Base-by-base conservation (phyloP, 345 rosid species). In the Acer negundo region DNA sequence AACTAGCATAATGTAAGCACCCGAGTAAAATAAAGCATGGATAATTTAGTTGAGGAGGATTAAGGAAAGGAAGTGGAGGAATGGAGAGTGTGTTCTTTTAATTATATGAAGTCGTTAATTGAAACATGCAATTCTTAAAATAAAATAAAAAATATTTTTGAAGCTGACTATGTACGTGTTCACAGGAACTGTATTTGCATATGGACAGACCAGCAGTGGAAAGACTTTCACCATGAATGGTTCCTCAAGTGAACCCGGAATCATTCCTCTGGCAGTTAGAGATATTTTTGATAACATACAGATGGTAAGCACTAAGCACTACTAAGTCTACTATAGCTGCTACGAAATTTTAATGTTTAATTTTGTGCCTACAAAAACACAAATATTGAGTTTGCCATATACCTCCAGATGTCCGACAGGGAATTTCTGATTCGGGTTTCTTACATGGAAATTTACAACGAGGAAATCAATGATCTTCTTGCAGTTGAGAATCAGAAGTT, bases 151-250 rank as follows among this genome's bases (percentile, higher is more conserved):
- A 16, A 31, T 61, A 49, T 53, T 31, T 53, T 64, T 70, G 49
- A 7, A 38, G 67, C 46, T 58, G 10, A 64, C 11, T 15, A 24
- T 38, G 38, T 9, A 3, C 10, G 35, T 12, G 4, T 70, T 51
- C 59, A 2, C 68, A 93, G 99, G 97, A 71, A 94, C 98, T 73
- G 97, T 90, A 38, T 96, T 96, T 91, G 99, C 97, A 17, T 94
- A 96, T 80, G 99, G 99, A 69, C 99, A 94, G 82, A 96, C 99
- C 15, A 96, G 97, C 85, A 96, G 99, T 81, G 99, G 99, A 23
- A 96, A 96, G 80, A 94, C 99, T 20, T 96, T 91, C 77, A 96
- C 99, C 1, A 96, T 96, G 97, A 96, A 93, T 38, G 99, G 99
- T 73, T 88, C 99, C 6, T 82, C 89, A 10, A 61, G 78, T 17